These are phyloP conservation scores for Saturnispora dispora DNA, from an alignment of 805 yeast genomes.

Conservation along the genomic window DNA sequence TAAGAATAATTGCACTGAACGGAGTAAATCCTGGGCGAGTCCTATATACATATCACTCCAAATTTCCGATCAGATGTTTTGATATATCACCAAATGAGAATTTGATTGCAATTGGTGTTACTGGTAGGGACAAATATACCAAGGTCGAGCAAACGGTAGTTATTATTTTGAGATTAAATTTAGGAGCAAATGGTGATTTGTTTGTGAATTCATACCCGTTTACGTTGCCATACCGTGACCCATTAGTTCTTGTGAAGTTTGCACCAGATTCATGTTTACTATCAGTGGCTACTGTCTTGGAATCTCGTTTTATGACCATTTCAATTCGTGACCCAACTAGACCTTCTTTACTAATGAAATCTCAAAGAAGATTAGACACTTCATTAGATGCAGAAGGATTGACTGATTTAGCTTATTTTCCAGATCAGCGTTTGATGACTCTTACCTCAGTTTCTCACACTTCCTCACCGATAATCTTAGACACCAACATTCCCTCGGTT, in stretches of 20 bases:
- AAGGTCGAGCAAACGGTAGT: slow-evolving; percentile 72
- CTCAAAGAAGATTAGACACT: slow-evolving; percentile 52
- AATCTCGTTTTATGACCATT: slow-evolving; percentile 70
- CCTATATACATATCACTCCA: slow-evolving; percentile 58
- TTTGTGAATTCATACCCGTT: slow-evolving; percentile 29
- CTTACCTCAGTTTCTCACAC: slow-evolving; percentile 51
- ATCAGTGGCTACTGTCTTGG: slow-evolving; percentile 69
- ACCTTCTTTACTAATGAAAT: slow-evolving; percentile 62
- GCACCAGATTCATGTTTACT: slow-evolving; percentile 63
- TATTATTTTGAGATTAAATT: slow-evolving; percentile 35
- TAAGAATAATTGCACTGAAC: slow-evolving; percentile 54
- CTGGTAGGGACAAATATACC: slow-evolving; percentile 63
- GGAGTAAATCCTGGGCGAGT: slow-evolving; percentile 42
- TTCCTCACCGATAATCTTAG: slow-evolving; percentile 59
- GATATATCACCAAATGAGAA: slow-evolving; percentile 59
- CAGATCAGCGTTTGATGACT: slow-evolving; percentile 48
- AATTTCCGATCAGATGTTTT: slow-evolving; percentile 71
- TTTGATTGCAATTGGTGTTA: slow-evolving; percentile 69
- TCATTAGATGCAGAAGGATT: slow-evolving; percentile 82
- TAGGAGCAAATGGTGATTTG: slow-evolving; percentile 2
- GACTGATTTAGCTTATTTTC: slow-evolving; percentile 68
- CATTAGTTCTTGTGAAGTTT: slow-evolving; percentile 64
- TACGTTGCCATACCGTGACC: slow-evolving; percentile 80
- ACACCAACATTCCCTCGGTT: slow-evolving; percentile 46
- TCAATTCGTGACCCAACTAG: slow-evolving; percentile 53